phyloP scores from a whole-genome alignment of 2,329 filamentous ascomycete genomes.

The Elsinoe ampelina region DNA sequence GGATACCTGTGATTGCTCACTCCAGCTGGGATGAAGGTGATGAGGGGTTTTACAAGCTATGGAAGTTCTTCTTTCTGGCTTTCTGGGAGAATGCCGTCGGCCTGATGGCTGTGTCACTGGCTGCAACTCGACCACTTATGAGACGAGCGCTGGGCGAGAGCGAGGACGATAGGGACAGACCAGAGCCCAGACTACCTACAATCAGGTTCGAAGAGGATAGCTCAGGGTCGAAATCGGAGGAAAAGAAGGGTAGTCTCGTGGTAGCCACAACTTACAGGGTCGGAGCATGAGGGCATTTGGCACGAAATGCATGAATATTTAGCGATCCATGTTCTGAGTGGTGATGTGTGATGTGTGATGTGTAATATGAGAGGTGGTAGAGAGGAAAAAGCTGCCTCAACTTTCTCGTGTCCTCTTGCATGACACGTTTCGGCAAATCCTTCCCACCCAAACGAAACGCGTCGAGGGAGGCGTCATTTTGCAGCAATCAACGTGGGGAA shows the following conservation, averaged over 20 bases:
- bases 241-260: too few species aligned
- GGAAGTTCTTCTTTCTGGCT: not conserved
- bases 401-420: not conserved
- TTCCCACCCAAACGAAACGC: constrained; percentile 2
- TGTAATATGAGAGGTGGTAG: not conserved
- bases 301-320: not conserved
- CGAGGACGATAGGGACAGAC: too few species aligned
- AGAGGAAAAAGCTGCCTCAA: not conserved
- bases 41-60: not conserved
- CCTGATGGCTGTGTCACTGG: not conserved
- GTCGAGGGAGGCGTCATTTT: constrained; percentile 5
- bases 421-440: constrained; percentile 1
- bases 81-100: not conserved
- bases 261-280: too few species aligned
- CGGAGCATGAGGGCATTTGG: too few species aligned
- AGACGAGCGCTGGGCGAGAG: too few species aligned
- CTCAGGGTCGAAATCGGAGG: too few species aligned
- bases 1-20: not conserved
- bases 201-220: too few species aligned
- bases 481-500: constrained; percentile 2
- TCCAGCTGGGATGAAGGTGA: not conserved
- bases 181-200: too few species aligned
- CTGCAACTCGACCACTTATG: not conserved
- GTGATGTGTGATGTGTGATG: not conserved
- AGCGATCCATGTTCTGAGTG: too few species aligned